These are phyloP conservation scores for Guadua angustifolia DNA, from an alignment of 176 grass and related monocot genomes.

Conservation along the genomic window DNA sequence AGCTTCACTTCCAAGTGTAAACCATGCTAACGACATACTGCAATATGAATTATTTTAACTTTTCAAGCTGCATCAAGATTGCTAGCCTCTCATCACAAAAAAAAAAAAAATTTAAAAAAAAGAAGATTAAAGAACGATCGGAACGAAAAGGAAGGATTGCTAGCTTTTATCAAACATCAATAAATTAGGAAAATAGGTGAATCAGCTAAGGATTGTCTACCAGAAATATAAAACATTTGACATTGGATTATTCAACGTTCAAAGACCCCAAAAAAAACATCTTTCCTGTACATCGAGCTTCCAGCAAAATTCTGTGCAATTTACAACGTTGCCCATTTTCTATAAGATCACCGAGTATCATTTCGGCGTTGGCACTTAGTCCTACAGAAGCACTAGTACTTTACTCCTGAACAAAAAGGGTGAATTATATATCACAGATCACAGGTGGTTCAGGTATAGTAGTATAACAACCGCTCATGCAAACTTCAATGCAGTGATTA, in stretches of 20 bases:
- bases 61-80: not conserved
- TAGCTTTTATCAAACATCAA: not conserved
- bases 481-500: conserved; percentile 74
- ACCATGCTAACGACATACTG: not conserved
- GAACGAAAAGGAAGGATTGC: not conserved
- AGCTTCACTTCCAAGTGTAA: not conserved
- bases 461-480: conserved; percentile 31
- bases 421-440: conserved; percentile 8
- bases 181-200: not conserved
- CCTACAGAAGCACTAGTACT: conserved; percentile 40
- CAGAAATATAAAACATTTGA: conserved; percentile 4
- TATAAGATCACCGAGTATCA: conserved; percentile 26
- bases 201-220: not conserved
- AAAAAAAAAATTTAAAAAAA: too few relatives aligned
- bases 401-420: conserved; percentile 45
- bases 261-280: conserved; percentile 13
- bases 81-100: not conserved
- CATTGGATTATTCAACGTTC: conserved; percentile 10
- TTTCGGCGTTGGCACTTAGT: conserved; percentile 27
- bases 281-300: conserved; percentile 37
- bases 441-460: not conserved
- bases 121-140: not conserved
- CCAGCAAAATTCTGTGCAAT: conserved; percentile 58
- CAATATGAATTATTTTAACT: not conserved
- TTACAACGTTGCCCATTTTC: conserved; percentile 40